Conservation (phyloP, 805 yeast species). For the Zygotorulaspora chibaensis region DNA sequence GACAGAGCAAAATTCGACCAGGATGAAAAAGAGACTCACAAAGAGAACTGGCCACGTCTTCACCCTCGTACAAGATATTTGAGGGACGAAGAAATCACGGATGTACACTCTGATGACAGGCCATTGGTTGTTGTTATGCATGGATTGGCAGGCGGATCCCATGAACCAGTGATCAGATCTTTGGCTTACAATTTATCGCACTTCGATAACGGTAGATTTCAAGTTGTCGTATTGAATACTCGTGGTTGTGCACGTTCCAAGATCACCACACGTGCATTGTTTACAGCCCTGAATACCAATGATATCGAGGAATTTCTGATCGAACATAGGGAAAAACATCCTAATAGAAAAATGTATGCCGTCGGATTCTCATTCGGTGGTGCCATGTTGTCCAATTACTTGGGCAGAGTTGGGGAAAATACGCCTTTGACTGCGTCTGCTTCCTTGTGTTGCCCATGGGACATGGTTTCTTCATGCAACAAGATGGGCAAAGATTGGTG, state of each 20-base stretch:
- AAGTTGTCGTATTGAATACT: conserved; percentile 61
- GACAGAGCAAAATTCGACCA: conserved; percentile 29
- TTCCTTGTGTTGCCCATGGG: conserved; percentile 69
- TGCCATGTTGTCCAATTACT: conserved; percentile 57
- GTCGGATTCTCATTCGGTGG: conserved; percentile 76
- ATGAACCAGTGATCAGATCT: conserved; percentile 66
- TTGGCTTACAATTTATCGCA: conserved; percentile 43
- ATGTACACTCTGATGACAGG: conserved; percentile 35
- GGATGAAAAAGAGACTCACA: conserved; percentile 41
- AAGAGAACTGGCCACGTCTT: conserved; percentile 52
- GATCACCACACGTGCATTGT: conserved; percentile 61
- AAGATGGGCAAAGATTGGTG: conserved; percentile 39
- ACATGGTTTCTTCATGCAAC: conserved; percentile 50
- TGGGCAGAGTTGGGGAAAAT: conserved; percentile 61
- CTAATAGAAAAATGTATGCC: conserved; percentile 58
- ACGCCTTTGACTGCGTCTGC: conserved; percentile 54
- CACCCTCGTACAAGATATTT: conserved; percentile 68
- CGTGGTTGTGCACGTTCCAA: conserved; percentile 78
- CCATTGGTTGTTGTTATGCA: conserved; percentile 64
- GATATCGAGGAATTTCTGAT: conserved; percentile 60
- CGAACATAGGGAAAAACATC: conserved; percentile 47
- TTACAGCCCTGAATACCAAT: conserved; percentile 64
- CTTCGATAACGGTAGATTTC: conserved; percentile 40
- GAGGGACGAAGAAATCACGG: conserved; percentile 42
- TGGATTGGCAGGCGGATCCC: conserved; percentile 78